Base-by-base conservation (phyloP, 2,329 filamentous ascomycete species). In the Bipolaris sorokiniana region DNA sequence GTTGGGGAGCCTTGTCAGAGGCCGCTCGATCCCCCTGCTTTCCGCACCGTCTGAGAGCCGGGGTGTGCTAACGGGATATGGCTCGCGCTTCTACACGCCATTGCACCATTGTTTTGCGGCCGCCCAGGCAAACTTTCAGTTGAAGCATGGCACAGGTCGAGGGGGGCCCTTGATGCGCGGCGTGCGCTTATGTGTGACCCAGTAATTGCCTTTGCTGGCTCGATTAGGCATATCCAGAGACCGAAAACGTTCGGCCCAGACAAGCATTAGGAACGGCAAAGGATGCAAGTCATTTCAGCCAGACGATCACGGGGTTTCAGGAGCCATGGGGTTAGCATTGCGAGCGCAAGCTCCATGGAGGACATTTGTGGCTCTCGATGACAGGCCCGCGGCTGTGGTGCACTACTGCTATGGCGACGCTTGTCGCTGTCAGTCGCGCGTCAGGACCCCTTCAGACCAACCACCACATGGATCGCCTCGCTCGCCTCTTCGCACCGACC, bases 361-460 rank as follows among this genome's bases (percentile, higher is more conserved):
- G 28, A 41, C 18, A 47, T 48, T 51, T 70, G 66, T 74, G 71
- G 70, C 69, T 70, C 61, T 54, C 57, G 69, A 57, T 69, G 69
- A 68, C 68, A 73, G 67, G 64, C 69, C 71, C 67, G 59, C 66
- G 52, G 52, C 44, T 58, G 47, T 66, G 68, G 71, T 66, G 62
- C 68, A 56, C 63, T 20, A 31, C 42, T 31, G 26, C 42, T 53
- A 64, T 58, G 23, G 46, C 23, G 52, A 70, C 68, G 64, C 70
- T 67, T 72, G 65, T 65, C 56, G 61, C 63, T 70, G 72, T 69
- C 69, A 75, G 64, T 74, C 58, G 65, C 59, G 62, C 63, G 62
- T 64, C 65, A 65, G 69, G 64, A 59, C 63, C 61, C 61, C 51
- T 66, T 51, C 51, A 63, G 59, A 46, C 67, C 62, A 69, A 67